Base-by-base conservation (phyloP, 75 land plant genomes). In the Chamaecyparis obtusa region DNA sequence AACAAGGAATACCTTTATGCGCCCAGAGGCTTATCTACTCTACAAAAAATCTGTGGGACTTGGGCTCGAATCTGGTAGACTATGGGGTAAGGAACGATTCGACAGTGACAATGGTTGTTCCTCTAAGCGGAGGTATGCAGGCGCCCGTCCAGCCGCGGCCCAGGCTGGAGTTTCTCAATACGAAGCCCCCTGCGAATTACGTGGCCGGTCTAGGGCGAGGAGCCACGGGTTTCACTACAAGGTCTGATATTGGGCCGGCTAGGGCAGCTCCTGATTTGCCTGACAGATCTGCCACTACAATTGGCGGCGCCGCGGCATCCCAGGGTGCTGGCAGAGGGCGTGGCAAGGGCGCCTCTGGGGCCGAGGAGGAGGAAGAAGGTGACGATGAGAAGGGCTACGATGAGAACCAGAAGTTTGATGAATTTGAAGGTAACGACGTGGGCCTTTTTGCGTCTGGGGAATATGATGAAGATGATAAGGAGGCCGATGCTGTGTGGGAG, bases 361-460 rank as follows among this genome's bases (percentile, higher is more conserved):
- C 55, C 0, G 94, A 67, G 21, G 96, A 91, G 44, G 97, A 94
- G 5, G 98, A 96, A 41, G 95, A 92, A 13, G 99, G 94, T 13
- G 99, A 93, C 21, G 99, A 96, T 3, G 99, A 98, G 77, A 96
- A 96, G 87, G 99, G 97, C 6, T 96, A 96, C 76, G 99, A 98
- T 88, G 99, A 98, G 91, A 98, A 98, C 78, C 99, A 96, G 94
- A 98, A 98, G 89, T 98, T 98, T 84, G 98, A 96, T 87, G 99
- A 98, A 88, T 98, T 96, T 76, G 99, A 96, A 56, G 99, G 97
- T 4, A 98, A 98, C 48, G 99, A 96, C 87, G 99, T 96, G 15
- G 99, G 99, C 0, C 87, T 98, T 84, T 96, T 98, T 85, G 97
- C 99, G 0, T 93, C 99, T 2, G 96, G 92, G 4, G 97, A 98